Base-by-base conservation (phyloP, 352 stramenopile genomes). In the Globisporangium camurandrum region DNA sequence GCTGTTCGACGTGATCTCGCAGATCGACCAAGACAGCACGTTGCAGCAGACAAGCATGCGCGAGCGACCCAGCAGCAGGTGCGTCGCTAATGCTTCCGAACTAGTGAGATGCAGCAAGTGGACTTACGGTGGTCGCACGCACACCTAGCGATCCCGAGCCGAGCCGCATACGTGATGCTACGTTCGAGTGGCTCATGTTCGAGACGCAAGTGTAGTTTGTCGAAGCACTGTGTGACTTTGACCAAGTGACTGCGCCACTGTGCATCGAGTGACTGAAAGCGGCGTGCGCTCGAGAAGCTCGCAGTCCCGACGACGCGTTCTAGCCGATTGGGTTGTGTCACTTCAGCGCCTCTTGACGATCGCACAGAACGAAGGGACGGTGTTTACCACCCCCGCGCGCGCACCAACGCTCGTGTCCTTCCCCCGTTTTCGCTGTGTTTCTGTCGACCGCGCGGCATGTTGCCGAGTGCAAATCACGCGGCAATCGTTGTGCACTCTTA, bases 381-480 rank as follows among this genome's bases (percentile, higher is more conserved):
- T 95, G 20, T 95, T 95, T 56, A 89, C 80, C 16, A 95, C 84
- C 0, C 83, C 76, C n/a, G 82, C 84, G 14, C 71, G 84, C 16
- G 84, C 84, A 12, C 84, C 84, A 14, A 90, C 77, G 19, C 61
- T 93, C 11, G 59, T 95, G 43, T 89, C 86, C 51, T 95, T 91
- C n/a, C n/a, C n/a, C n/a, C n/a, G n/a, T n/a, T n/a, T n/a, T n/a
- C n/a, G n/a, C n/a, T n/a, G n/a, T n/a, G n/a, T n/a, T n/a, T n/a
- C n/a, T n/a, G n/a, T n/a, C n/a, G n/a, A n/a, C n/a, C n/a, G n/a
- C n/a, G n/a, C n/a, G n/a, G n/a, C n/a, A n/a, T n/a, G n/a, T n/a
- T n/a, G n/a, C n/a, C n/a, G n/a, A n/a, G n/a, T n/a, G n/a, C n/a
- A n/a, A n/a, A n/a, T n/a, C n/a, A n/a, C n/a, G n/a, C n/a, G n/a